Base-by-base conservation (phyloP, 768 basidiomycete genomes). In the Glaciozyma antarctica region DNA sequence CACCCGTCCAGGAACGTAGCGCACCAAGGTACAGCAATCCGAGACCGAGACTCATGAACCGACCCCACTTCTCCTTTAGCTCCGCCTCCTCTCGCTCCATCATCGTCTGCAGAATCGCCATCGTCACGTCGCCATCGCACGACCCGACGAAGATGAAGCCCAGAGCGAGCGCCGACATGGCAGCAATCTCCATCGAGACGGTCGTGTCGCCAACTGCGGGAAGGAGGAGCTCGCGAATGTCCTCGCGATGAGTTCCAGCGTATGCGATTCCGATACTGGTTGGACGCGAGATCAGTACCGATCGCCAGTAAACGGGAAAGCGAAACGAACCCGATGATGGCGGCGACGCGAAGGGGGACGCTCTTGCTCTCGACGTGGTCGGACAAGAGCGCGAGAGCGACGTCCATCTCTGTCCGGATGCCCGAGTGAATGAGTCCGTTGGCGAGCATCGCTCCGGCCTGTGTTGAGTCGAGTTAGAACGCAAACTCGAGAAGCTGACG, bases 81-180 rank as follows among this genome's bases (percentile, higher is more conserved):
- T 85, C 83, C 66, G 86, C 86, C 1, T 82, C 84, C 43, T 83
- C 78, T 61, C 82, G 80, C 75, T 94, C 90, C 72, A 74, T 74
- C 74, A 99, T 75, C 4, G 88, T 87, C 78, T 94, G 91, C 74
- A 97, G 78, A 62, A 99, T 91, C 0, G 86, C 85, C 64, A 85
- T 84, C 12, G 90, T 87, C 21, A 95, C 85, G 69, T 99, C 95
- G 8, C 92, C 92, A 70, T 97, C 88, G 57, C 86, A 90, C 73
- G 91, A 92, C 22, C 94, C 94, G 28, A 94, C 92, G 73, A 90
- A 95, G 60, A 97, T 86, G 77, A 97, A 94, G 2, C 94, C 94
- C 15, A 97, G 82, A 0, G 94, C 85, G 21, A 99, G 80, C 0
- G 93, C 86, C 22, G 92, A 85, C 62, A 94, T 80, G 53, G 88